phyloP scores from a whole-genome alignment of 371 early-diverging fungal genomes.

The Mortierella sp. region DNA sequence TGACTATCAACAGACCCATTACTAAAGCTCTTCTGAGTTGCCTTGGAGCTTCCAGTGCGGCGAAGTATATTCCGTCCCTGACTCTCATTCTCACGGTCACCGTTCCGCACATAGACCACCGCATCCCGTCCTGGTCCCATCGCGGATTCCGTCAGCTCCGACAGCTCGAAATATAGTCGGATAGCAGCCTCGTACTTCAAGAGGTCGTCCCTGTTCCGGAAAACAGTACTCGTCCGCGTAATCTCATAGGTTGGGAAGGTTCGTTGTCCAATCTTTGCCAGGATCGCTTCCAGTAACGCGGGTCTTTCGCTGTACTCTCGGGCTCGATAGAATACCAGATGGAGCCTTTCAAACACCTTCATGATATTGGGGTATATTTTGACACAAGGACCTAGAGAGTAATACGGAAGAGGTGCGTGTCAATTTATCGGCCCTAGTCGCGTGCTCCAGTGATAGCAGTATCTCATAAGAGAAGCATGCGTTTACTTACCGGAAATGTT shows the following conservation, averaged over 20 bases:
- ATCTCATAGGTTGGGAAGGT: constrained; percentile 69
- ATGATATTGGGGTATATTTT: constrained; percentile 48
- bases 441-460: no score
- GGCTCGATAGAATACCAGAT: constrained; percentile 67
- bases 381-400: constrained; percentile 58
- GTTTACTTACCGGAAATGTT: constrained; percentile 54
- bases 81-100: constrained; percentile 26
- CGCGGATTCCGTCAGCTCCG: constrained; percentile 46
- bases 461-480: not conserved
- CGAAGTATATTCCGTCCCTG: constrained; percentile 1
- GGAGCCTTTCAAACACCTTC: constrained; percentile 62
- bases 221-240: constrained; percentile 66
- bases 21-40: not conserved
- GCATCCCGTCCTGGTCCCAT: constrained; percentile 43
- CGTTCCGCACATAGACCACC: constrained; percentile 50
- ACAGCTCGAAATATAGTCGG: constrained; percentile 51
- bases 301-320: constrained; percentile 51
- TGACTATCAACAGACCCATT: not conserved
- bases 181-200: constrained; percentile 71
- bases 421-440: no score
- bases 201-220: constrained; percentile 65
- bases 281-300: constrained; percentile 65
- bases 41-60: constrained; percentile 10
- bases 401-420: not conserved
- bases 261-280: constrained; percentile 68